phyloP scores from a whole-genome alignment of 257 asterid genomes.

The Cinchona pubescens region DNA sequence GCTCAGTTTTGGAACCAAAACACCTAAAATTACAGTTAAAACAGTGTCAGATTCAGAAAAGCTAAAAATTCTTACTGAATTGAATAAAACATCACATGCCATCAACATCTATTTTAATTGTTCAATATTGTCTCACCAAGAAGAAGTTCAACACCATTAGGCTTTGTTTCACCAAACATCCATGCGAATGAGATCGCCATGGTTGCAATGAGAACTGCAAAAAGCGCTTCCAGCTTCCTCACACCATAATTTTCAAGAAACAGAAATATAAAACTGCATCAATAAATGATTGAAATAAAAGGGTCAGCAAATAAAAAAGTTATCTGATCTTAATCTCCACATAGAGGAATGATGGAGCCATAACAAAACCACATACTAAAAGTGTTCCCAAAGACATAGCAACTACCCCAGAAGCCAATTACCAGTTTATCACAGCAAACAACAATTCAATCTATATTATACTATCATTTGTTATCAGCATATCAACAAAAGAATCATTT shows the following conservation, averaged over 20 bases:
- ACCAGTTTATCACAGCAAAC: conserved; percentile 3
- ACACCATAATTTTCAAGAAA: conserved; percentile 45
- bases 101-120: not conserved
- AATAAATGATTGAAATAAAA: not conserved
- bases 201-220: conserved; percentile 32
- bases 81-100: not conserved
- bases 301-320: not conserved
- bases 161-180: conserved; percentile 47
- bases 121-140: conserved; percentile 22
- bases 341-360: not conserved
- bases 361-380: not conserved
- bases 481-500: not conserved
- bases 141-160: conserved; percentile 33
- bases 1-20: conserved; percentile 33
- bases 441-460: not conserved
- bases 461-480: not conserved
- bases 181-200: conserved; percentile 45
- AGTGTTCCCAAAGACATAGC: not conserved
- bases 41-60: not conserved
- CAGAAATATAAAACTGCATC: conserved; percentile 35
- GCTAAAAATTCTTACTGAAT: not conserved
- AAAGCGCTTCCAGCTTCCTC: conserved; percentile 40
- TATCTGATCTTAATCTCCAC: not conserved
- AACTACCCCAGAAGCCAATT: conserved; percentile 7
- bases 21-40: conserved; percentile 19